Conservation (phyloP, 768 basidiomycete species). For the Phylloporus sp. region DNA sequence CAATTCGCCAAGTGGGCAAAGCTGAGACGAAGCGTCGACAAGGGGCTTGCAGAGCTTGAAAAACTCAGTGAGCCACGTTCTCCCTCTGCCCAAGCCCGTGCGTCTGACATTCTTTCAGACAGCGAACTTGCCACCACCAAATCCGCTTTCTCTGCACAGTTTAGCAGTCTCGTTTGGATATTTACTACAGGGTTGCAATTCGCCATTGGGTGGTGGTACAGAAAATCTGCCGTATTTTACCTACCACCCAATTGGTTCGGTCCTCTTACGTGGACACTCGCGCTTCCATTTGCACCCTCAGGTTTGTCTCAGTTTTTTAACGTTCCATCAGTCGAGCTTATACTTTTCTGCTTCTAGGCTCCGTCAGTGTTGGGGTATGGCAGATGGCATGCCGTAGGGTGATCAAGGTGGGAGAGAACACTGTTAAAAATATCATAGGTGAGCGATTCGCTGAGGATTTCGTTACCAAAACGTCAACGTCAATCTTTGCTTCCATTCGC, state of each 20-base stretch:
- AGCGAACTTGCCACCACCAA: conserved; percentile 55
- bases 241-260: conserved; percentile 89
- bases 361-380: conserved; percentile 92
- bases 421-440: conserved; percentile 60
- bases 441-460: conserved; percentile 13
- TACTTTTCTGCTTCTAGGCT: conserved; percentile 45
- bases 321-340: background rate
- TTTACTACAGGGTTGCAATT: conserved; percentile 86
- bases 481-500: background rate
- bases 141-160: conserved; percentile 60
- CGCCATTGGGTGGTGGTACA: conserved; percentile 85
- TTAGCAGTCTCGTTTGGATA: conserved; percentile 72
- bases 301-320: conserved; percentile 43
- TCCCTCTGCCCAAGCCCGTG: too few relatives aligned
- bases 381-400: conserved; percentile 90
- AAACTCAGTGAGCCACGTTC: conserved; percentile 68
- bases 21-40: conserved; percentile 84
- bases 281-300: conserved; percentile 85
- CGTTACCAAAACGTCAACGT: background rate
- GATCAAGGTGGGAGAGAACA: conserved; percentile 68
- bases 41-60: conserved; percentile 86
- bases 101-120: conserved; percentile 58
- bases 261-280: conserved; percentile 80
- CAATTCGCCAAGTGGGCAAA: conserved; percentile 99
- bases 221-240: conserved; percentile 88